A percentile compares a stretch with the other conserved stretches of the same genome.
phyloP scores from a whole-genome alignment of 78 protist genomes.

The Chrysochromulina parva region DNA sequence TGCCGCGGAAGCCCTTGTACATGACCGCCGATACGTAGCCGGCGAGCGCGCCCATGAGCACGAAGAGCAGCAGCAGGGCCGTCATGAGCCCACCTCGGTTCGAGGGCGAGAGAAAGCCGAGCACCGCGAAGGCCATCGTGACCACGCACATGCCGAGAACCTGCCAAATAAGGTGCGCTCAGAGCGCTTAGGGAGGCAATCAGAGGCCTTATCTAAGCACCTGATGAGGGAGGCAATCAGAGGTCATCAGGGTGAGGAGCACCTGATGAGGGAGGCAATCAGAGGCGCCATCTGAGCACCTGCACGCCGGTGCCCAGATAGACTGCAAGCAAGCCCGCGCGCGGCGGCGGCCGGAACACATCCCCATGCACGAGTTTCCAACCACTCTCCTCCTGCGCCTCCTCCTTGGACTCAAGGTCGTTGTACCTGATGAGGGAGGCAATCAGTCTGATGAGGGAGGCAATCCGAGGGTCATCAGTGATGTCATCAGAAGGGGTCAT shows the following conservation, averaged over 20 bases:
- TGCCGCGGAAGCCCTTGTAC: constrained; percentile 82
- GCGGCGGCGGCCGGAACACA: constrained; percentile 92
- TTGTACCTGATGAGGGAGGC: constrained; percentile 2
- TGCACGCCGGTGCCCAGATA: constrained; percentile 87
- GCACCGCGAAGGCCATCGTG: constrained; percentile 60
- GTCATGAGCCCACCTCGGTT: constrained; percentile 85
- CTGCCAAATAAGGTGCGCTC: constrained; percentile 29
- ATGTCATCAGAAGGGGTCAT: too few relatives aligned
- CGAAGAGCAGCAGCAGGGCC: constrained; percentile 83
- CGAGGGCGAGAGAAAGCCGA: constrained; percentile 82
- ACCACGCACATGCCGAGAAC: constrained; percentile 65
- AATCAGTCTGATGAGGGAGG: too few relatives aligned
- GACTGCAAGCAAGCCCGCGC: constrained; percentile 50
- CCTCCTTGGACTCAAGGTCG: constrained; percentile 28
- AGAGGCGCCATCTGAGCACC: too few relatives aligned
- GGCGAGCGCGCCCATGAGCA: constrained; percentile 56
- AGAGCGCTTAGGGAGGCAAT: too few relatives aligned
- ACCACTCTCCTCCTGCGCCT: constrained; percentile 85
- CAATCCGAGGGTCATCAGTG: too few relatives aligned
- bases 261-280: too few relatives aligned
- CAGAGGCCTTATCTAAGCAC: too few relatives aligned
- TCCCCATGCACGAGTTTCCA: constrained; percentile 98
- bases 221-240: too few relatives aligned
- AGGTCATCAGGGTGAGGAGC: too few relatives aligned
- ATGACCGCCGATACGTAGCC: constrained; percentile 69